These are phyloP conservation scores for Symbiodinium natans DNA, from an alignment of 73 alveolate species.

Conservation along the genomic window DNA sequence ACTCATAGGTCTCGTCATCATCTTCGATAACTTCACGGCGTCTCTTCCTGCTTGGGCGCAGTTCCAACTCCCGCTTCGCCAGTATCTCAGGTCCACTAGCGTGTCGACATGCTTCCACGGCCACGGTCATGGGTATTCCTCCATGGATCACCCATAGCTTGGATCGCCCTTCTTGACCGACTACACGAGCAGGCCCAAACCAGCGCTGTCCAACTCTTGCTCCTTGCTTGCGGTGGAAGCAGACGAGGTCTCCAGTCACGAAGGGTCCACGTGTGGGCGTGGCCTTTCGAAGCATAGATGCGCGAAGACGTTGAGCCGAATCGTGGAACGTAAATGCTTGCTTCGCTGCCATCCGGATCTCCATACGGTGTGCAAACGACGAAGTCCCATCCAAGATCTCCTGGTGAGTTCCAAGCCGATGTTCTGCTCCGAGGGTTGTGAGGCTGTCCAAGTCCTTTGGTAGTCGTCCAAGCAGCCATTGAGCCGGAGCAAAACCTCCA, in stretches of 20 bases:
- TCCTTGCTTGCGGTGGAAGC: background rate
- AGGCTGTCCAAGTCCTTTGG: no score
- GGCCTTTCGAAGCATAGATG: no score
- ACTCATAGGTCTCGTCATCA: background rate
- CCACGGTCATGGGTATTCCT: background rate
- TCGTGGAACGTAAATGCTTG: background rate
- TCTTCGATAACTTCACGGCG: background rate
- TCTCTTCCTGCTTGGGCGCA: background rate
- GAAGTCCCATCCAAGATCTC: background rate
- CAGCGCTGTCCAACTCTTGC: background rate
- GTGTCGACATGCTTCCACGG: background rate
- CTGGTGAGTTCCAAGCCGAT: background rate
- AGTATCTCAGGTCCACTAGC: background rate
- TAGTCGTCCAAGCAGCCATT: no score
- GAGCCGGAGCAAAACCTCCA: no score
- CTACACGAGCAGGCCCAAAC: conserved; percentile 18
- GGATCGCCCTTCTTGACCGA: conserved; percentile 4
- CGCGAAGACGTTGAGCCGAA: no score
- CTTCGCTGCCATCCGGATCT: background rate
- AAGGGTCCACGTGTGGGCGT: conserved; percentile 29
- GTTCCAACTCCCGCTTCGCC: background rate
- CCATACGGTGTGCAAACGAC: background rate
- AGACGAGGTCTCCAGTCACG: background rate
- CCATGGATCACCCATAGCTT: conserved; percentile 25
- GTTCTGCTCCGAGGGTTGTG: no score